Base-by-base conservation (phyloP, 768 basidiomycete genomes). In the Leucocoprinus leucothites region DNA sequence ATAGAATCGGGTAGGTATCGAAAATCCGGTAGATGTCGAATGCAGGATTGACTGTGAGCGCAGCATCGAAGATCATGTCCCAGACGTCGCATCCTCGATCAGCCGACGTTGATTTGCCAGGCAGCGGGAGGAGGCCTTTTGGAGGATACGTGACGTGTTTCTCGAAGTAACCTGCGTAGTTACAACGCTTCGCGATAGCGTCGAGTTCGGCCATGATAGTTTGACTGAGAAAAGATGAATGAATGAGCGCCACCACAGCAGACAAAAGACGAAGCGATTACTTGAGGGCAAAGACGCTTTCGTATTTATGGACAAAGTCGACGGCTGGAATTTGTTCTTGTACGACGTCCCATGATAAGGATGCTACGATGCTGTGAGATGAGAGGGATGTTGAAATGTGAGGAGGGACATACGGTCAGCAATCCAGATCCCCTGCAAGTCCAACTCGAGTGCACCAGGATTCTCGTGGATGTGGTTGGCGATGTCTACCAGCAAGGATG, bases 1-100 rank as follows among this genome's bases (percentile, higher is more conserved):
- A 90, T 11, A 86, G 71, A 40, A 86, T 74, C 0, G 87, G 89
- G 67, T 73, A 88, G 60, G 82, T 87, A 62, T 89, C 87, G 67
- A 88, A 87, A 52, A 91, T 87, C 19, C 85, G 80, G 64, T 91
- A 91, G 6, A 89, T 76, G 60, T 91, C 77, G 71, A 91, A 91
- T 0, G 85, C 87, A 0, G 89, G 89, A 61, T 91, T 90, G 59
- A 87, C 69, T 2, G 68, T 50, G 19, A 88, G 58, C 0, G 89
- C 82, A 0, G 79, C 84, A 18, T 83, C 67, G 63, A 87, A 82
- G 51, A 91, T 84, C 34, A 73, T 68, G 22, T 80, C 75, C 88
- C 86, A 90, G 0, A 89, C 66, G 61, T 89, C 83, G 59, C 89
- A 91, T 19, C 78, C 84, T 7, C 59, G 64, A 28, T 77, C 76